Conservation (phyloP, 352 stramenopile genomes). For the Vaucheria bursata region DNA sequence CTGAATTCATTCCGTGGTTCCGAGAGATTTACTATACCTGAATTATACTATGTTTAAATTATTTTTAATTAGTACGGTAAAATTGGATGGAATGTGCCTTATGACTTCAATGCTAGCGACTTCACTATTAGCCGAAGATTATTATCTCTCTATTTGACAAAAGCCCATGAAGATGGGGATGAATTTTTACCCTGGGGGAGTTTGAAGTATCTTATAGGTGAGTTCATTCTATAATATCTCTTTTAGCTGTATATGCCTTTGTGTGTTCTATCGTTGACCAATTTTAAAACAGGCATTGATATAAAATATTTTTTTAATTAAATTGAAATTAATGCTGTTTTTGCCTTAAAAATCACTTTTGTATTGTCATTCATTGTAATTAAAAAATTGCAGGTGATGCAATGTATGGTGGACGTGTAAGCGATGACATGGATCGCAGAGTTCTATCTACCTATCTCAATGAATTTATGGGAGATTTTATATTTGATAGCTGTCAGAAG, state of each 20-base stretch:
- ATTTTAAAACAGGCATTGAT: too few relatives aligned
- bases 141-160: slow-evolving; percentile 80
- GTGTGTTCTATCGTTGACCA: too few relatives aligned
- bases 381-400: slow-evolving; percentile 57
- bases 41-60: too few relatives aligned
- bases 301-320: not conserved
- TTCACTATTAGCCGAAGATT: slow-evolving; percentile 83
- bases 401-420: slow-evolving; percentile 92
- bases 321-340: not conserved
- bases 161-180: slow-evolving; percentile 78
- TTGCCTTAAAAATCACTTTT: not conserved
- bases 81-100: slow-evolving; percentile 91
- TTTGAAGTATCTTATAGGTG: slow-evolving; percentile 81
- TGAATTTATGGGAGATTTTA: slow-evolving; percentile 92
- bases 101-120: slow-evolving; percentile 93
- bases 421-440: slow-evolving; percentile 86
- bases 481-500: slow-evolving; percentile 79
- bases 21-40: too few relatives aligned
- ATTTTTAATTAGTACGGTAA: slow-evolving; percentile 87
- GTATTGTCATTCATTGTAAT: too few relatives aligned
- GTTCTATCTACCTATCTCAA: slow-evolving; percentile 79
- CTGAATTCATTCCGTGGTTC: too few relatives aligned
- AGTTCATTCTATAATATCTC: not conserved
- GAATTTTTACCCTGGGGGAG: slow-evolving; percentile 85
- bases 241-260: not conserved